Percentiles rank a stretch among this genome's conserved stretches.
Conservation (phyloP, 78 protist species). For the Polysphondylium violaceum region DNA sequence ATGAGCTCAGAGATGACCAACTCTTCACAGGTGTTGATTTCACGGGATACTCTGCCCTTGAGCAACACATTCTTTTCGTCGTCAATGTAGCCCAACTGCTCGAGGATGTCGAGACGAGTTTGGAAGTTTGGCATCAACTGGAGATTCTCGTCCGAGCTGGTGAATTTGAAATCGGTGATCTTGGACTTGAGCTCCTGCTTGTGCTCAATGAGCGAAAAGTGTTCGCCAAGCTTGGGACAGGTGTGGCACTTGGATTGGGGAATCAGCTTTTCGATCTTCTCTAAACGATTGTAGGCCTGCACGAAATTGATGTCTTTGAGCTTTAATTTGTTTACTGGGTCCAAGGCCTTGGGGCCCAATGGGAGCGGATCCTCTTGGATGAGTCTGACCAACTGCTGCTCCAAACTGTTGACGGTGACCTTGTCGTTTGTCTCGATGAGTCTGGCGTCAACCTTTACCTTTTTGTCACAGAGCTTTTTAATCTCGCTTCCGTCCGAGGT, state of each 20-base stretch:
- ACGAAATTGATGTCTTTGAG: conserved; percentile 46
- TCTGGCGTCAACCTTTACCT: conserved; percentile 35
- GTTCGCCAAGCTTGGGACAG: conserved; percentile 80
- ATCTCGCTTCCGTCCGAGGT: conserved; percentile 2
- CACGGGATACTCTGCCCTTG: conserved; percentile 94
- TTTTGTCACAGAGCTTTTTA: conserved; percentile 56
- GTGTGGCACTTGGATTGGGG: conserved; percentile 80
- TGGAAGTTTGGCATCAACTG: conserved; percentile 92
- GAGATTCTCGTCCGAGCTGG: conserved; percentile 83
- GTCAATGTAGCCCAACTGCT: conserved; percentile 82
- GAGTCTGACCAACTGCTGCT: conserved; percentile 34
- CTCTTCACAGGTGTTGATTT: conserved; percentile 89
- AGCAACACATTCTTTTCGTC: conserved; percentile 73
- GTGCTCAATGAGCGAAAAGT: conserved; percentile 24
- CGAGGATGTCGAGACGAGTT: conserved; percentile 82
- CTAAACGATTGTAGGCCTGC: conserved; percentile 11
- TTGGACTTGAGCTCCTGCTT: conserved; percentile 17
- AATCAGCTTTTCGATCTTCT: conserved; percentile 39
- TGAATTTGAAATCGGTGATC: neutral
- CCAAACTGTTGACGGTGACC: neutral
- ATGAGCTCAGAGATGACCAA: conserved; percentile 92
- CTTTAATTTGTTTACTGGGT: conserved; percentile 67
- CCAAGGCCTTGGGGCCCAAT: conserved; percentile 63
- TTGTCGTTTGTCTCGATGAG: conserved; percentile 20
- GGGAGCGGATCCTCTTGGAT: conserved; percentile 64